Evolutionary conservation across 1,284 basidiomycete genomes (phyloP).

Genomic region (Leccinum subfulvum): DNA sequence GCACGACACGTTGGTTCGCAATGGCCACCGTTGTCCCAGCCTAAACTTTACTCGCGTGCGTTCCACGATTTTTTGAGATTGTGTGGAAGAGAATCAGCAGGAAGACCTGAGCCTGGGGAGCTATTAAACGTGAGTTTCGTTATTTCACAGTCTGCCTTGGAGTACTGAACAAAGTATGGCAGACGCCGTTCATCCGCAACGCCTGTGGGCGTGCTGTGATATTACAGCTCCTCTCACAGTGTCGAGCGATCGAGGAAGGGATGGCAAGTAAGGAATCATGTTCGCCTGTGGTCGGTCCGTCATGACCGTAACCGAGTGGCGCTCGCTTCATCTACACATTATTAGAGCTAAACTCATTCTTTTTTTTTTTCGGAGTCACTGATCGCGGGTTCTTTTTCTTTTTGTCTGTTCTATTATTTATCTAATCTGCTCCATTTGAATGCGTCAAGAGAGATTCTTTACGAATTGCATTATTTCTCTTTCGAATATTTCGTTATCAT

Average conservation of each 20-base stretch:
- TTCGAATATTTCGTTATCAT: not conserved
- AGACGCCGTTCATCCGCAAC: slow-evolving; percentile 63
- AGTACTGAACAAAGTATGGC: slow-evolving; percentile 21
- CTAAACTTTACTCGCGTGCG: slow-evolving; percentile 60
- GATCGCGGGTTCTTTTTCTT: not conserved
- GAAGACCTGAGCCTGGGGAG: slow-evolving; percentile 57
- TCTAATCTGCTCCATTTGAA: not conserved
- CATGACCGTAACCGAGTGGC: not conserved
- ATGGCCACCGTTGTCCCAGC: slow-evolving; percentile 61
- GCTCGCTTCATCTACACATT: not conserved
- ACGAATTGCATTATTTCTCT: too few species aligned
- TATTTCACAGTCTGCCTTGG: not conserved
- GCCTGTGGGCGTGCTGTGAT: slow-evolving; percentile 67
- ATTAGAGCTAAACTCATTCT: not conserved
- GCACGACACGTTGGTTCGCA: slow-evolving; percentile 48
- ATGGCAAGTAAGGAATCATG: slow-evolving; percentile 41
- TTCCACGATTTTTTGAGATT: slow-evolving; percentile 72
- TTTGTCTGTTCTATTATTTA: slow-evolving; percentile 5
- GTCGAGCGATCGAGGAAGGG: slow-evolving; percentile 62
- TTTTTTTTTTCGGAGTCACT: not conserved
- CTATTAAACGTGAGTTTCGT: slow-evolving; percentile 55
- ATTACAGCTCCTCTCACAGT: slow-evolving; percentile 62
- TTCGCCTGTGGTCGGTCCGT: slow-evolving; percentile 8
- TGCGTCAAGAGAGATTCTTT: not conserved
- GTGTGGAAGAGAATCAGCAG: slow-evolving; percentile 60